Percentiles rank a stretch among this genome's conserved stretches.
Conservation (phyloP, 2,329 filamentous ascomycete genomes). For the Ophiocordyceps sinensis region DNA sequence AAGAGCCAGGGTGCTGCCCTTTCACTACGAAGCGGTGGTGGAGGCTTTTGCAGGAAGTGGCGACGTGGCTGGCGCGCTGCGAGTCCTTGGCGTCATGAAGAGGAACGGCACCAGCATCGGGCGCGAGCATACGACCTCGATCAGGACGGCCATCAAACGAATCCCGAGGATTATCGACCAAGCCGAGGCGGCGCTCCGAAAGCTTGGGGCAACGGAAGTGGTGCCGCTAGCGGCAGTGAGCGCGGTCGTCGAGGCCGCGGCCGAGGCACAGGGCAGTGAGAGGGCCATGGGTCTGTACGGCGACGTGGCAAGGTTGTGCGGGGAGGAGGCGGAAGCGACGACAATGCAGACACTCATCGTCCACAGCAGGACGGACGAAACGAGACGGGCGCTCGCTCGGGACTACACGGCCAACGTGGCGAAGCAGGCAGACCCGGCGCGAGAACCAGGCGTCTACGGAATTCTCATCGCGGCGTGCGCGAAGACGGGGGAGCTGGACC, state of each 20-base stretch:
- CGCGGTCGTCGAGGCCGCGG: slow-evolving; percentile 20
- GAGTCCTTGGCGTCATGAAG: slow-evolving; percentile 60
- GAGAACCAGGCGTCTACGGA: slow-evolving; percentile 8
- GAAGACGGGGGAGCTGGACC: slow-evolving; percentile 14
- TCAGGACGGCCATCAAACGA: slow-evolving; percentile 42
- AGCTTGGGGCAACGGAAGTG: slow-evolving; percentile 19
- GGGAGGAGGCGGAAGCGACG: slow-evolving; percentile 10
- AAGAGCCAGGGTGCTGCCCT: slow-evolving; percentile 35
- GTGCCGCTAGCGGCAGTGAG: slow-evolving; percentile 20
- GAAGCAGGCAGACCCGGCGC: slow-evolving; percentile 4
- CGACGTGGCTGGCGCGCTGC: slow-evolving; percentile 52
- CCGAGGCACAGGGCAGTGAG: slow-evolving; percentile 13
- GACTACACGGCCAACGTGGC: slow-evolving; percentile 14
- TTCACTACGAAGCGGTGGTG: slow-evolving; percentile 71
- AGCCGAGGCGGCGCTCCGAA: slow-evolving; percentile 41
- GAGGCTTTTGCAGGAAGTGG: slow-evolving; percentile 48
- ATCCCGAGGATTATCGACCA: slow-evolving; percentile 29
- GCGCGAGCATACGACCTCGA: slow-evolving; percentile 45
- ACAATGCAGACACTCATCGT: slow-evolving; percentile 17
- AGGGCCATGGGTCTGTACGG: slow-evolving; percentile 18
- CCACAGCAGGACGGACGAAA: slow-evolving; percentile 11
- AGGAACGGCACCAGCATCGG: slow-evolving; percentile 33
- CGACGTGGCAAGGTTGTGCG: slow-evolving; percentile 14
- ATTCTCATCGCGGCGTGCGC: slow-evolving; percentile 16
- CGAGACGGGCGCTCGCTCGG: slow-evolving; percentile 11